phyloP scores from a whole-genome alignment of 139 green algal genomes.

The Desmodesmus armatus region DNA sequence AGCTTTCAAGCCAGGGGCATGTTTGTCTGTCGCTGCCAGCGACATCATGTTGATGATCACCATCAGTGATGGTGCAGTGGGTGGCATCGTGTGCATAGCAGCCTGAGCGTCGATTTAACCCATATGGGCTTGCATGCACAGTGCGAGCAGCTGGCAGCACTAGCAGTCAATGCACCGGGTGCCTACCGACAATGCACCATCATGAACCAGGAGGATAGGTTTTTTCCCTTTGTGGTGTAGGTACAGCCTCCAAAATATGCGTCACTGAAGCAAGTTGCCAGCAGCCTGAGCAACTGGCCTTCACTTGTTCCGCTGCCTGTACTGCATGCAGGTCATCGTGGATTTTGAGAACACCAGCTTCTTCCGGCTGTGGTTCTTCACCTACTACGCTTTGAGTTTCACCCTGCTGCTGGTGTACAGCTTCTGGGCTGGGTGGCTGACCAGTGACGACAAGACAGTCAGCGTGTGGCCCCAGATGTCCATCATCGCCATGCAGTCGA shows the following conservation, averaged over 20 bases:
- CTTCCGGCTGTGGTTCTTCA: constrained; percentile 21
- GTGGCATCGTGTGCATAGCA: background rate
- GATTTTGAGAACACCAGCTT: constrained; percentile 26
- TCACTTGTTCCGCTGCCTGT: too few species aligned
- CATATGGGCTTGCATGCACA: too few species aligned
- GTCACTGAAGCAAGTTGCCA: too few species aligned
- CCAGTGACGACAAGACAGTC: constrained; percentile 10
- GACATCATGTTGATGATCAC: background rate
- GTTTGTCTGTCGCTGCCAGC: background rate
- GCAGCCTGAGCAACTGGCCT: too few species aligned
- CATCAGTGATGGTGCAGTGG: background rate
- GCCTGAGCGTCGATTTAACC: too few species aligned
- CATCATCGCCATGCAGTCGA: constrained; percentile 29
- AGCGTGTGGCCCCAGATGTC: constrained; percentile 20
- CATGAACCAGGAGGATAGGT: too few species aligned
- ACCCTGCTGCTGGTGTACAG: constrained; percentile 6
- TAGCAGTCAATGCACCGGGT: too few species aligned
- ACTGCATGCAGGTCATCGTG: constrained; percentile 30
- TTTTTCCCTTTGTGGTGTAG: too few species aligned
- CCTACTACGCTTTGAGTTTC: constrained; percentile 9
- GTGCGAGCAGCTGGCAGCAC: too few species aligned
- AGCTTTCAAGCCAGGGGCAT: too few species aligned
- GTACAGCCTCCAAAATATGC: too few species aligned
- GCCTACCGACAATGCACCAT: too few species aligned
- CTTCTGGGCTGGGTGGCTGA: background rate